Evolutionary conservation across 2,329 filamentous ascomycete genomes (phyloP), one percentile per base, ranked within the genome.

Genomic region (Fusarium buxicola): DNA sequence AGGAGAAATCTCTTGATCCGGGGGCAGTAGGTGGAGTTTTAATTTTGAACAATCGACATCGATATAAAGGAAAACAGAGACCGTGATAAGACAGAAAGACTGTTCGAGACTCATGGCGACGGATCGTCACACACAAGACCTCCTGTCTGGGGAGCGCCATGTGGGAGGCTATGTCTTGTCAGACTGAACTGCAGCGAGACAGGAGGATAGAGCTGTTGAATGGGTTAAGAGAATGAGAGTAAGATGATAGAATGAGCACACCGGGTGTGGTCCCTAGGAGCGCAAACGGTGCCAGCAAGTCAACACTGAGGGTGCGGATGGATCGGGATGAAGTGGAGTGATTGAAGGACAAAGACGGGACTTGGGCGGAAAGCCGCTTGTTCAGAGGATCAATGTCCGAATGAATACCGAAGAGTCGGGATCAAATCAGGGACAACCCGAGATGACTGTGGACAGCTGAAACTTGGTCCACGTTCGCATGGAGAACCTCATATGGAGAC

Each of bases 81-180:
- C 21, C 15, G 25, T 12, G 40, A 21, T 11, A 41, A 38, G 58
- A 28, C 30, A 49, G 18, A 43, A 52, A 25, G 32, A 34, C 7
- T 12, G 25, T 45, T 60, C 18, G 21, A 68, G 62, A 51, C 45
- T 44, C 31, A 51, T 21, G 32, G 38, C 27, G 30, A 44, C 9
- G 25, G 66, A 38, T 15, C 9, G 62, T 68, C 36, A 10, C 15
- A 68, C 61, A 55, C 10, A 36, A 34, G 27, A 44, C 11, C 41
- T 57, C 18, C 38, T 52, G 32, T 45, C 49, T 45, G 30, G 27
- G 39, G 18, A 38, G 13, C 13, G 36, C 31, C 38, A 49, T 55
- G 31, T 55, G 58, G 58, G 39, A 32, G 59, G 21, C 49, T 63
- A 65, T 63, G 63, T 66, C 60, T 70, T 54, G 65, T 67, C 34